Evolutionary conservation across 306 rosid species (phyloP), one percentile per base, ranked within the genome.

Genomic region (Quercus parvula): DNA sequence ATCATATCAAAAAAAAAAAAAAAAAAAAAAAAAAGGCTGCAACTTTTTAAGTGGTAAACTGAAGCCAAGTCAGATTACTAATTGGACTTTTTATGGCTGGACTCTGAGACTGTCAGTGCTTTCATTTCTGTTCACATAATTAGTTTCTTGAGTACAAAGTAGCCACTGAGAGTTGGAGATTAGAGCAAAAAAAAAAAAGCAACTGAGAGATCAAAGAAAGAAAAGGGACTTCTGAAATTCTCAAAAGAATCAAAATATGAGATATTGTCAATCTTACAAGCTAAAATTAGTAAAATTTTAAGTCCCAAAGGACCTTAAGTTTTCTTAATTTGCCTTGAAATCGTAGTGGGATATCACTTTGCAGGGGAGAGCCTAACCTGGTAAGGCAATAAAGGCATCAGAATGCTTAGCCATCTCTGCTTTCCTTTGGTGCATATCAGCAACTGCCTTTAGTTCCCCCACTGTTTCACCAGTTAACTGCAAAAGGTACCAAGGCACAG

Each of bases 361-460:
- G 72, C 57, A 78, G 78, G 69, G 82, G 75, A 78, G 62, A 70
- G 27, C 83, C 87, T 77, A 88, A 95, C 99, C 99, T 83, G 99
- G 99, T 83, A 95, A 88, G 84, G 98, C 99, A 85, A 95, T 95
- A 87, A 95, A 95, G 75, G 99, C 99, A 88, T 95, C 99, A 28
- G 98, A 95, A 83, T 93, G 99, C 93, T 77, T 89, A 67, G 98
- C 96, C 99, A 95, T 95, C 90, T 95, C 99, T 81, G 98, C 99
- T 83, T 95, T 95, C 82, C 99, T 91, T 89, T 93, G 97, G 76
- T 95, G 99, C 98, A 95, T 95, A 83, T 89, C 99, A 75, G 98
- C 98, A 57, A 93, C 99, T 72, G 99, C 92, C 82, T 95, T 95
- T 87, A 95, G 97, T 81, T 95, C 99, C 81, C 99, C 99, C 77